Evolutionary conservation across 352 stramenopile species (phyloP).

Genomic region (Peronospora belbahrii): DNA sequence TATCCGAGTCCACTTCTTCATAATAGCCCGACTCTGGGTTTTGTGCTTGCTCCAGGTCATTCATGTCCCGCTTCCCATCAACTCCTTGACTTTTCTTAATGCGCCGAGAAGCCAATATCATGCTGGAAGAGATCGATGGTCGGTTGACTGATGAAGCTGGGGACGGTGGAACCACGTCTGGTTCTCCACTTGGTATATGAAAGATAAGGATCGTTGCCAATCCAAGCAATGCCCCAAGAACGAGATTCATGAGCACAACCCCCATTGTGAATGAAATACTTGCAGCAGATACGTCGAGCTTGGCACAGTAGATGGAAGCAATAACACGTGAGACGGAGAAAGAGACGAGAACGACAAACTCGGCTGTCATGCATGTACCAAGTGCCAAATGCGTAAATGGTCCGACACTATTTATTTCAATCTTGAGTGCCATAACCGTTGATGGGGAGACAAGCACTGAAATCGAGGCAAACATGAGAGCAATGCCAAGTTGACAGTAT

Average conservation of each 20-base stretch:
- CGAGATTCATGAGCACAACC: slow-evolving; percentile 45
- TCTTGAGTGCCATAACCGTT: slow-evolving; percentile 70
- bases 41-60: slow-evolving; percentile 18
- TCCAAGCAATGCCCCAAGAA: slow-evolving; percentile 39
- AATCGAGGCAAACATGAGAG: slow-evolving; percentile 62
- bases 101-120: too few species aligned
- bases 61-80: slow-evolving; percentile 12
- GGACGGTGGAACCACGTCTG: slow-evolving; percentile 15
- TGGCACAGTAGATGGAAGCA: slow-evolving; percentile 49
- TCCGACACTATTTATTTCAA: slow-evolving; percentile 56
- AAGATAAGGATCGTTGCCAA: slow-evolving; percentile 53
- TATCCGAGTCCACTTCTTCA: slow-evolving; percentile 24
- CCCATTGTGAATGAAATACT: slow-evolving; percentile 47
- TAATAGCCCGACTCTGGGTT: slow-evolving; percentile 32
- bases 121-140: too few species aligned
- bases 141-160: too few species aligned
- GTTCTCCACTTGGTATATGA: slow-evolving; percentile 31
- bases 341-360: slow-evolving; percentile 61
- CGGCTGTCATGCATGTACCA: slow-evolving; percentile 49
- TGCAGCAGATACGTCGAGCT: slow-evolving; percentile 37
- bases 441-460: slow-evolving; percentile 55
- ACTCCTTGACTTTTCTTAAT: slow-evolving; percentile 13
- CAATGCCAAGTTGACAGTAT: slow-evolving; percentile 47
- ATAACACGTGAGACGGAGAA: slow-evolving; percentile 59
- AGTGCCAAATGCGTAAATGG: slow-evolving; percentile 63